These are phyloP conservation scores for Lachnellula occidentalis DNA, from an alignment of 2,329 filamentous ascomycete genomes.

Conservation along the genomic window DNA sequence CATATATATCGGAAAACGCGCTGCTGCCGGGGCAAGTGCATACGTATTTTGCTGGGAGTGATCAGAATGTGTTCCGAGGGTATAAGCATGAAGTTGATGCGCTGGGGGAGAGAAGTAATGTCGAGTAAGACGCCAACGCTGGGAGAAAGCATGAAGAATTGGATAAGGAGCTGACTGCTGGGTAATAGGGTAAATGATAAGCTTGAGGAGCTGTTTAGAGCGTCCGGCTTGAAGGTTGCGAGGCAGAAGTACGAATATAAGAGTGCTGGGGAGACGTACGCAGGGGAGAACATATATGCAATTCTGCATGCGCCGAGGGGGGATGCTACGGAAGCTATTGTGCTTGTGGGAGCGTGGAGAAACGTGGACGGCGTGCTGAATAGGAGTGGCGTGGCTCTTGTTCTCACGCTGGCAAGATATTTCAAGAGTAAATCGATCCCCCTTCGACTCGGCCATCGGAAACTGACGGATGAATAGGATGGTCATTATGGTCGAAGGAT, in stretches of 20 bases:
- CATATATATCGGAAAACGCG: slow-evolving; percentile 97
- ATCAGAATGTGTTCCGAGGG: slow-evolving; percentile 89
- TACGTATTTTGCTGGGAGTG: slow-evolving; percentile 94
- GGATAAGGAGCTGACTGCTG: neutral
- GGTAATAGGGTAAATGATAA: slow-evolving; percentile 58
- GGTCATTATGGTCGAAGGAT: slow-evolving; percentile 98
- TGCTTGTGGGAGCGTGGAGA: slow-evolving; percentile 82
- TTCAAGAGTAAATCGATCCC: slow-evolving; percentile 63
- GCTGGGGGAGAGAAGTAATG: slow-evolving; percentile 48
- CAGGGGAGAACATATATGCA: slow-evolving; percentile 87
- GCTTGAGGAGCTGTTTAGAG: slow-evolving; percentile 69
- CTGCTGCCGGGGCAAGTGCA: slow-evolving; percentile 93
- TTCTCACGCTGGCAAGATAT: slow-evolving; percentile 83
- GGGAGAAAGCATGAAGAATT: neutral
- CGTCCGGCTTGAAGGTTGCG: slow-evolving; percentile 79
- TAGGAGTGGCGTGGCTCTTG: slow-evolving; percentile 78
- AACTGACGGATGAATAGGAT: slow-evolving; percentile 46
- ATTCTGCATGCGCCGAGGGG: slow-evolving; percentile 89
- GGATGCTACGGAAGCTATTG: slow-evolving; percentile 95
- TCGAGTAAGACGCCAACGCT: slow-evolving; percentile 38
- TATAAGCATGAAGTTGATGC: slow-evolving; percentile 78
- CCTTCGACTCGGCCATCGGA: neutral
- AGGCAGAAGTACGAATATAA: slow-evolving; percentile 83
- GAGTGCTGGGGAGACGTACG: slow-evolving; percentile 66
- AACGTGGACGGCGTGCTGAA: slow-evolving; percentile 77